Evolutionary conservation across 2,329 filamentous ascomycete species (phyloP), one percentile per base, ranked within the genome.

Genomic region (Chaetomiaceae sp.): DNA sequence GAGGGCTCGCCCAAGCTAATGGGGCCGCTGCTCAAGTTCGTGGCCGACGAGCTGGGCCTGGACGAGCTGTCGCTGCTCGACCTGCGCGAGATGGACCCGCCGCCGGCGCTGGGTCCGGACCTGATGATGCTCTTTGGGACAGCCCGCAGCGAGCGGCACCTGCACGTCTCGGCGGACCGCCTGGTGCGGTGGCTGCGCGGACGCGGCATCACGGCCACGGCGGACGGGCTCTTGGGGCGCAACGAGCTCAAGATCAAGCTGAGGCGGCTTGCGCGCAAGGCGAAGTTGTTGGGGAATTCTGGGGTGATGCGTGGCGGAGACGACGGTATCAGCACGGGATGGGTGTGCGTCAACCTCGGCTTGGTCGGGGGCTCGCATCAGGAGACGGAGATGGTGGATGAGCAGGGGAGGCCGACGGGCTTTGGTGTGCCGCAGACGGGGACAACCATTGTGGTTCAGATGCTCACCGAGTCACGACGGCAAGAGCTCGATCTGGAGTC

Each of bases 341-440:
- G 94, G 94, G 87, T 99, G 19, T 99, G 94, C 70, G 88, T 97
- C 56, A 95, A 96, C 66, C 80, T 94, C 9, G 89, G 89, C 4
- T 81, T 81, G 15, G 78, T 90, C 1, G 81, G 86, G 39, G 79
- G 80, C 20, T 74, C 77, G n/a, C 64, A 67, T 15, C 65, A 67
- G 8, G 76, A 81, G 57, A 66, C 71, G 14, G 67, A 71, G 11
- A 69, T 74, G 23, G 66, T 77, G 34, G 74, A 77, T 19, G 72
- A 74, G 15, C 70, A 72, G 12, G 77, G 82, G 14, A 76, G 80
- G 8, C 83, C 91, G 53, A 84, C 90, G 31, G 92, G 92, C 0
- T 96, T 96, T 65, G 89, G 90, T 1, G 66, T 74, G 1, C 64
- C 73, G 4, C 66, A 71, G 31, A 66, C 63, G 0, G 80, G 80